A percentile compares a stretch with the other conserved stretches of the same genome.
These are phyloP conservation scores for Dictyostelium capitatum DNA, from an alignment of 78 protist genomes.

Conservation along the genomic window DNA sequence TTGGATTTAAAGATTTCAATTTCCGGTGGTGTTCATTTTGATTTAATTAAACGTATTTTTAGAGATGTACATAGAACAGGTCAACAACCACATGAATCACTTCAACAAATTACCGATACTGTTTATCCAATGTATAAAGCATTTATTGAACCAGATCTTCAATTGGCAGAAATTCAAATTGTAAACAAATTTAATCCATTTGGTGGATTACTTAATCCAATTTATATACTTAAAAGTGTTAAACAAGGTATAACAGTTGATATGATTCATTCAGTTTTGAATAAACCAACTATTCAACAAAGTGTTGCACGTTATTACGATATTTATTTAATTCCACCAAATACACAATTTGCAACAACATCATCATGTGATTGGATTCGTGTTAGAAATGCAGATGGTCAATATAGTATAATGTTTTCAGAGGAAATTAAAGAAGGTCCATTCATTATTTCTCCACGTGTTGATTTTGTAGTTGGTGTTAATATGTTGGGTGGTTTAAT, in stretches of 20 bases:
- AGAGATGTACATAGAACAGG: constrained; percentile 84
- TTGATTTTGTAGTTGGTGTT: constrained; percentile 68
- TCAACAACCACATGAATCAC: constrained; percentile 84
- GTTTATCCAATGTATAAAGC: constrained; percentile 90
- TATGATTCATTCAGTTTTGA: constrained; percentile 47
- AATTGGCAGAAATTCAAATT: constrained; percentile 72
- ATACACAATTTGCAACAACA: constrained; percentile 18
- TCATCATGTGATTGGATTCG: constrained; percentile 85
- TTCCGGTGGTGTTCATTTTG: constrained; percentile 88
- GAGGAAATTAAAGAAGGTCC: constrained; percentile 79
- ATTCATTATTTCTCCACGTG: constrained; percentile 76
- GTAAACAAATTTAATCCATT: constrained; percentile 84
- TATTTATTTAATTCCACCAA: constrained; percentile 85
- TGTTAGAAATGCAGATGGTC: constrained; percentile 74
- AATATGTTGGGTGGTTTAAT: constrained; percentile 82
- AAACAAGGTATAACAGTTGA: constrained; percentile 53
- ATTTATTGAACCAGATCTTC: constrained; percentile 85
- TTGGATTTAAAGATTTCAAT: constrained; percentile 82
- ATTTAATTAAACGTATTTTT: constrained; percentile 83
- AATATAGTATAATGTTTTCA: constrained; percentile 74
- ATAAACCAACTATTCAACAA: constrained; percentile 56
- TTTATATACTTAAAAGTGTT: constrained; percentile 66
- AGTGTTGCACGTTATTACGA: constrained; percentile 72
- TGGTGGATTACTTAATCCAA: constrained; percentile 71
- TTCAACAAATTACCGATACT: constrained; percentile 85